Percentiles rank a stretch among this genome's conserved stretches.
Conservation (phyloP, 768 basidiomycete genomes). For the Boletus rubescentipes region DNA sequence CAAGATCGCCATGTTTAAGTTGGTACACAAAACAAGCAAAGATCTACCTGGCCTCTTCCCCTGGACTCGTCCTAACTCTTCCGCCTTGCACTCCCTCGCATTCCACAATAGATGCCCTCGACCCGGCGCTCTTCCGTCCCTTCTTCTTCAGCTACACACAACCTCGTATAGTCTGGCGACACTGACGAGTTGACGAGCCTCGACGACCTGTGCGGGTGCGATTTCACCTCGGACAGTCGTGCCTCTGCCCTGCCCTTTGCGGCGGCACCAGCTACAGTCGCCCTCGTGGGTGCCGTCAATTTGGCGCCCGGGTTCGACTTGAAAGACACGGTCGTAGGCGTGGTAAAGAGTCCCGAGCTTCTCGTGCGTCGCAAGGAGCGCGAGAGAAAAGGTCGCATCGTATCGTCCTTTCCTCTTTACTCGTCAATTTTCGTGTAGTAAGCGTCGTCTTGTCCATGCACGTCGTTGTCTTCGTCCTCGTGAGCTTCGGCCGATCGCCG, state of each 20-base stretch:
- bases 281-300: neutral
- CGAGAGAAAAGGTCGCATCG: conserved; percentile 33
- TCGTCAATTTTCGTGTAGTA: conserved; percentile 28
- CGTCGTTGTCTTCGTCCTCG: conserved; percentile 37
- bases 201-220: conserved; percentile 38
- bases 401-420: conserved; percentile 36
- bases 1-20: neutral
- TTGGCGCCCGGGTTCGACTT: conserved; percentile 14
- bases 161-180: conserved; percentile 32
- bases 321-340: conserved; percentile 5
- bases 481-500: no score
- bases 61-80: conserved; percentile 19
- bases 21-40: neutral
- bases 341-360: conserved; percentile 9
- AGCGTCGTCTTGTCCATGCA: conserved; percentile 17
- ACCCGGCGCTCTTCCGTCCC: conserved; percentile 22
- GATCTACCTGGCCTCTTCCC: neutral
- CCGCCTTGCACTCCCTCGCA: conserved; percentile 32
- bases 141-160: conserved; percentile 24
- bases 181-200: conserved; percentile 36
- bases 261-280: neutral
- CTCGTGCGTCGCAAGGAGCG: conserved; percentile 22
- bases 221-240: conserved; percentile 19
- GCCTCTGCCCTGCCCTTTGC: conserved; percentile 21
- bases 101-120: conserved; percentile 12